Percentiles rank a stretch among this genome's conserved stretches.
These are phyloP conservation scores for Perilla frutescens DNA, from an alignment of 257 asterid species.

Conservation along the genomic window DNA sequence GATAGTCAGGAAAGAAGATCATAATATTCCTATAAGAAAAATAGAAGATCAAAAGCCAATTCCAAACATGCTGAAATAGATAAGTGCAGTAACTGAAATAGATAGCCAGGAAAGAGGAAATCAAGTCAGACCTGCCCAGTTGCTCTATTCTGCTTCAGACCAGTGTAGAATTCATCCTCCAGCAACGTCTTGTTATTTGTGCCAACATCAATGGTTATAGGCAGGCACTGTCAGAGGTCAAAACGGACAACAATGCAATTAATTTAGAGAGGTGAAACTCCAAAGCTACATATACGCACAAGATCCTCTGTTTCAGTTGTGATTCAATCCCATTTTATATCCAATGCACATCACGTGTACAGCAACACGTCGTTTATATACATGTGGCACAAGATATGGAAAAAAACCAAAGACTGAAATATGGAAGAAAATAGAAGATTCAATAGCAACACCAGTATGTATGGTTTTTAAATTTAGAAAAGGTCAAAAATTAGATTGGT, in stretches of 20 bases:
- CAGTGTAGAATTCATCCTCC: constrained; percentile 91
- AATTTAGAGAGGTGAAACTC: background rate
- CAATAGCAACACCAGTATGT: background rate
- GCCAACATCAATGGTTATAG: constrained; percentile 94
- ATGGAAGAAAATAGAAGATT: background rate
- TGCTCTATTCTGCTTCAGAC: constrained; percentile 81
- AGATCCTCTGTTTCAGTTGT: background rate
- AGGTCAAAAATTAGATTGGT: background rate
- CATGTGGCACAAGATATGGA: background rate
- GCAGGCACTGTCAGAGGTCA: constrained; percentile 67
- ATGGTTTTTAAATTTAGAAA: background rate
- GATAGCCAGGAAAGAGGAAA: background rate
- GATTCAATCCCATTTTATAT: background rate
- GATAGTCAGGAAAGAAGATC: constrained; percentile 53
- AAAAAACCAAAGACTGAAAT: background rate
- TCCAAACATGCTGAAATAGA: constrained; percentile 24
- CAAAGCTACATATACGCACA: background rate
- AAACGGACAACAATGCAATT: background rate
- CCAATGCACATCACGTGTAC: background rate
- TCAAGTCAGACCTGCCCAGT: constrained; percentile 66
- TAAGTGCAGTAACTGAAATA: background rate
- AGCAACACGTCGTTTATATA: background rate
- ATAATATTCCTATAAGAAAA: constrained; percentile 65
- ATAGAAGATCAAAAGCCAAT: constrained; percentile 12
- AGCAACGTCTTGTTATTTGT: constrained; percentile 77